These are phyloP conservation scores for Penstemon newberryi DNA, from an alignment of 257 asterid genomes.

Conservation along the genomic window DNA sequence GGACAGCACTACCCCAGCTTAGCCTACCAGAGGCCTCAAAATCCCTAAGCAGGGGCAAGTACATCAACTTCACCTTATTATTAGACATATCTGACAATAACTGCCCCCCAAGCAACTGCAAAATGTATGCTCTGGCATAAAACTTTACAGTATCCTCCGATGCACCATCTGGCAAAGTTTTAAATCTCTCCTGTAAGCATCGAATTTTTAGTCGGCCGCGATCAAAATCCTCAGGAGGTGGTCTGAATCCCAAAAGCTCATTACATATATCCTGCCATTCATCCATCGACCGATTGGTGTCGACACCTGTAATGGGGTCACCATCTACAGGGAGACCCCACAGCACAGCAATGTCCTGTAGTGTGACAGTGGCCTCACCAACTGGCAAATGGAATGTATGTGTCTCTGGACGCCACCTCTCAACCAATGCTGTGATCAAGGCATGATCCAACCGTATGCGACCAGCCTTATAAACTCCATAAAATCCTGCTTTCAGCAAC, in stretches of 20 bases:
- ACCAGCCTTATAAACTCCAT: slow-evolving; percentile 80
- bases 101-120: slow-evolving; percentile 75
- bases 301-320: slow-evolving; percentile 71
- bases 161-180: slow-evolving; percentile 59
- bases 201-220: slow-evolving; percentile 73
- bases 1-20: slow-evolving; percentile 82
- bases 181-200: slow-evolving; percentile 66
- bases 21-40: slow-evolving; percentile 63
- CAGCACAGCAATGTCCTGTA: slow-evolving; percentile 67
- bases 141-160: slow-evolving; percentile 52
- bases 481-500: slow-evolving; percentile 73
- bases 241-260: slow-evolving; percentile 68
- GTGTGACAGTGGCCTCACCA: slow-evolving; percentile 74
- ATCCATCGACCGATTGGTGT: slow-evolving; percentile 67
- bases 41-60: slow-evolving; percentile 73
- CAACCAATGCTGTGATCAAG: slow-evolving; percentile 70
- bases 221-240: slow-evolving; percentile 66
- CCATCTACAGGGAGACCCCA: slow-evolving; percentile 85
- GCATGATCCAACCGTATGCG: slow-evolving; percentile 83
- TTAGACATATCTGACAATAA: slow-evolving; percentile 75
- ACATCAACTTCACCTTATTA: slow-evolving; percentile 83
- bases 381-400: slow-evolving; percentile 81
- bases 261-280: slow-evolving; percentile 79
- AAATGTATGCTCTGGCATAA: slow-evolving; percentile 72
- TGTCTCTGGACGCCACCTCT: slow-evolving; percentile 86